phyloP scores from a whole-genome alignment of 352 stramenopile species.

The Phytophthora foliorum region DNA sequence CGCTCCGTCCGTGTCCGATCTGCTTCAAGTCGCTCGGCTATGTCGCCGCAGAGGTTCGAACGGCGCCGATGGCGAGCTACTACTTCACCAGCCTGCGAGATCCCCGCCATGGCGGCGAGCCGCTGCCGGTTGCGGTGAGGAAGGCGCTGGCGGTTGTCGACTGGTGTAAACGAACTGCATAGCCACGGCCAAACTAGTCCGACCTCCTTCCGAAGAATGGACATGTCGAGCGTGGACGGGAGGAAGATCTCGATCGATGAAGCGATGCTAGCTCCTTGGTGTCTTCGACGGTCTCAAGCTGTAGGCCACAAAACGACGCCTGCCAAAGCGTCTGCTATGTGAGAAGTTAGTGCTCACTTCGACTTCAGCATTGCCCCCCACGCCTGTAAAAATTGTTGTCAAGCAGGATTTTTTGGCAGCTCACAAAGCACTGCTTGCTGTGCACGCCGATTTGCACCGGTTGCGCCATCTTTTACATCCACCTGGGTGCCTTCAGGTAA shows the following conservation, averaged over 20 bases:
- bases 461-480: constrained; percentile 26
- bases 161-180: constrained; percentile 23
- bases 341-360: constrained; percentile 1
- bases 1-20: neutral
- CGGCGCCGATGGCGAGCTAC: constrained; percentile 4
- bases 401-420: constrained; percentile 1
- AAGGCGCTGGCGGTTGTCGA: constrained; percentile 5
- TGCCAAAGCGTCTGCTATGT: constrained; percentile 13
- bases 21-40: constrained; percentile 28
- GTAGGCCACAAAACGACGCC: neutral
- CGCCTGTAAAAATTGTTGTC: constrained; percentile 4
- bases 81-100: constrained; percentile 30
- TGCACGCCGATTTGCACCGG: constrained; percentile 16
- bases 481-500: no score
- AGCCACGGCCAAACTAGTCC: neutral
- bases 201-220: neutral
- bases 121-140: constrained; percentile 1
- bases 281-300: neutral
- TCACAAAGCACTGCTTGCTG: neutral
- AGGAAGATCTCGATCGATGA: constrained; percentile 2
- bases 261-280: neutral
- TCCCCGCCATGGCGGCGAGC: no score
- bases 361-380: neutral
- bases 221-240: constrained; percentile 17
- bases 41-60: neutral